Conservation (phyloP, 176 grass and related monocot species). For the Bothriochloa decipiens region DNA sequence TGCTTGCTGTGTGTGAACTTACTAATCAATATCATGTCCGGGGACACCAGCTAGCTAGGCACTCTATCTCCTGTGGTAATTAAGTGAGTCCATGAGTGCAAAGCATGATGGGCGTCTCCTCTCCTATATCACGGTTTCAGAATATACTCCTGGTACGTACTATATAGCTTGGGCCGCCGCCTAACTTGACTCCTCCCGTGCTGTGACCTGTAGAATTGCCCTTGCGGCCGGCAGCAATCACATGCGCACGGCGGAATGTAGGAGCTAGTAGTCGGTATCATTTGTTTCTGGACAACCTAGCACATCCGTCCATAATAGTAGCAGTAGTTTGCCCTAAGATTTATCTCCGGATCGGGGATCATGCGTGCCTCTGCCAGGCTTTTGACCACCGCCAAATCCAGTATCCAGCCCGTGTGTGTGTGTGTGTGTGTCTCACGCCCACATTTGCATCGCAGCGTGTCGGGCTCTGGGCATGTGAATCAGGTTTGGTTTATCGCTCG, state of each 20-base stretch:
- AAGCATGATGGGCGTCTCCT: not conserved
- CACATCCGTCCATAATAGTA: not conserved
- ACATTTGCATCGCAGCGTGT: no score
- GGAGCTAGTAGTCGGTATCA: not conserved
- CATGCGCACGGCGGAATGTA: not conserved
- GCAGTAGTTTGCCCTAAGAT: no score
- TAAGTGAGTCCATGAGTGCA: no score
- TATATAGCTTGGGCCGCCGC: no score
- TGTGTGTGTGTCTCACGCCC: no score
- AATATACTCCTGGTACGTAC: not conserved
- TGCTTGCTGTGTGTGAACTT: not conserved
- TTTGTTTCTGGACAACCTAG: not conserved
- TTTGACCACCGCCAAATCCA: conserved; percentile 18
- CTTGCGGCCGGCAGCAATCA: not conserved
- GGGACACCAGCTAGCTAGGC: no score
- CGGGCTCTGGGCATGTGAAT: no score
- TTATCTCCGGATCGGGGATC: not conserved
- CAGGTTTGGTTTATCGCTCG: no score
- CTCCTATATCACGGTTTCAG: not conserved
- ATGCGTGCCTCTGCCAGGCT: not conserved
- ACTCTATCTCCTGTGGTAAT: not conserved
- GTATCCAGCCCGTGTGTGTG: not conserved
- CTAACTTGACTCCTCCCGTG: not conserved
- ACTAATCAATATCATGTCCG: no score
- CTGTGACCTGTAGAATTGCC: not conserved